These are phyloP conservation scores for Xylariaceae sp. DNA, from an alignment of 2,329 filamentous ascomycete genomes.

Conservation along the genomic window DNA sequence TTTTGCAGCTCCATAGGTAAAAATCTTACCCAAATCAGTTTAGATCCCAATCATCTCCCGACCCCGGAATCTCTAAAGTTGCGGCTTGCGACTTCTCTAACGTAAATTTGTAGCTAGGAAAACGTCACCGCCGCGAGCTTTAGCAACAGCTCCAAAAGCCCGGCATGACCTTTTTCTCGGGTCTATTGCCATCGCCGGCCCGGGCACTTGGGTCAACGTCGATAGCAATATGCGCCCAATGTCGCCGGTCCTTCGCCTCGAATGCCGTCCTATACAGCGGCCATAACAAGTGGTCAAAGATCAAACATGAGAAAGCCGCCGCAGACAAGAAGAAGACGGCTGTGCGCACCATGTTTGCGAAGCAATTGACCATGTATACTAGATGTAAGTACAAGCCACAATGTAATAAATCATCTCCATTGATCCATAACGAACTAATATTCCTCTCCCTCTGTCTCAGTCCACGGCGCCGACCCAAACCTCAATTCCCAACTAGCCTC, in stretches of 20 bases:
- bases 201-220: conserved; percentile 13
- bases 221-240: conserved; percentile 41
- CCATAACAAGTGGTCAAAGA: conserved; percentile 94
- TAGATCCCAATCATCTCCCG: conserved; percentile 4
- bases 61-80: too few relatives aligned
- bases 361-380: conserved; percentile 70
- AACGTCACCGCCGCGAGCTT: too few relatives aligned
- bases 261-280: conserved; percentile 53
- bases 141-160: neutral
- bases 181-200: conserved; percentile 2
- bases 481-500: conserved; percentile 73
- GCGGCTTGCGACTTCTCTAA: too few relatives aligned
- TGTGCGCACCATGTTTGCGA: conserved; percentile 63
- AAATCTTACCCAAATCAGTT: neutral
- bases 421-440: conserved; percentile 3
- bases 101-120: too few relatives aligned
- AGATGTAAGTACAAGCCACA: conserved; percentile 54
- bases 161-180: conserved; percentile 19
- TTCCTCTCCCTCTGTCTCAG: conserved; percentile 37
- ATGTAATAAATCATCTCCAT: neutral
- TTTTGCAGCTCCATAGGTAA: neutral
- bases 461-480: conserved; percentile 70
- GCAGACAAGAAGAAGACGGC: conserved; percentile 76
- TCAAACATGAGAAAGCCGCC: conserved; percentile 89
- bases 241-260: conserved; percentile 46